Conservation (phyloP, 192 early-diverging fungal genomes). For the Coemansia sp. region DNA sequence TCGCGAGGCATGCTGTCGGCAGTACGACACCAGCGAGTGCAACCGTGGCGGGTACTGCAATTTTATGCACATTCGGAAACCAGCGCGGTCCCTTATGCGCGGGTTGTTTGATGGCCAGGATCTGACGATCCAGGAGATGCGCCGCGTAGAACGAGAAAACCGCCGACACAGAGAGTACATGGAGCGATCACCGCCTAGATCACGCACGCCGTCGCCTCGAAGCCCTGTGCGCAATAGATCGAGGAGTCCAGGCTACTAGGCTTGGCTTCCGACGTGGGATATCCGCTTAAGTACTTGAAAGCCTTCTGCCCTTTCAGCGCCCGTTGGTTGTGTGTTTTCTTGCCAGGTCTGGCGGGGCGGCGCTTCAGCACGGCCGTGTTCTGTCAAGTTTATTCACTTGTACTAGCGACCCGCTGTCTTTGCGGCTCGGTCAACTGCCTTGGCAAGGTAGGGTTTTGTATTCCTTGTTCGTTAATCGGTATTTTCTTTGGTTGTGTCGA, state of each 20-base stretch:
- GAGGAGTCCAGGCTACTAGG: conserved; percentile 31
- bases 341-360: no score
- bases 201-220: conserved; percentile 52
- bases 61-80: conserved; percentile 98
- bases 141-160: conserved; percentile 50
- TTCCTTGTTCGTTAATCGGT: no score
- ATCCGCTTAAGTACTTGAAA: no score
- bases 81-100: conserved; percentile 72
- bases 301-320: no score
- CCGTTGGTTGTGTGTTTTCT: no score
- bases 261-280: neutral
- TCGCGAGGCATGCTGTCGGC: conserved; percentile 96
- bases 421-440: no score
- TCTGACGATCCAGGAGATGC: conserved; percentile 52
- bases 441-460: no score
- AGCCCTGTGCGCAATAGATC: conserved; percentile 34
- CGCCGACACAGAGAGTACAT: conserved; percentile 20
- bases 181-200: conserved; percentile 16
- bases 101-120: conserved; percentile 86
- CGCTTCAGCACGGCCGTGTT: no score
- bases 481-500: no score
- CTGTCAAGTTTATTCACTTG: neutral
- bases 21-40: conserved; percentile 94
- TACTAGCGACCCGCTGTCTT: neutral
- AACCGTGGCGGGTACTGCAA: conserved; percentile 97